These are phyloP conservation scores for Solanum ossicruentum DNA, from an alignment of 257 asterid genomes.

Conservation along the genomic window DNA sequence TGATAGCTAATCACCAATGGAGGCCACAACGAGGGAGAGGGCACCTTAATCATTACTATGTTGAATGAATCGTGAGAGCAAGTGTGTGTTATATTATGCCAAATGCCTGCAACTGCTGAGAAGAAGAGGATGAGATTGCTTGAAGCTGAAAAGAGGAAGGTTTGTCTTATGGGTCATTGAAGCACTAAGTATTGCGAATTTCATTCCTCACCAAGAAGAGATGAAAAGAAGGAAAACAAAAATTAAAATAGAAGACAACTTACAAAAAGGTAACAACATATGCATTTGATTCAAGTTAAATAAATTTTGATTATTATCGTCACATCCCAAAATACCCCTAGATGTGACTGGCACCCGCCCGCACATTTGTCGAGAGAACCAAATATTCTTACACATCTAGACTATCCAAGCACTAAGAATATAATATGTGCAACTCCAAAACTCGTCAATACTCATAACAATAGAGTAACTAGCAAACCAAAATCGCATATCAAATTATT, in stretches of 20 bases:
- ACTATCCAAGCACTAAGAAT: too few relatives aligned
- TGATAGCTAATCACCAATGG: constrained; percentile 62
- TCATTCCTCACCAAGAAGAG: constrained; percentile 57
- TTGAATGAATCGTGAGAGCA: constrained; percentile 70
- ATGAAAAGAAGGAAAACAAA: constrained; percentile 62
- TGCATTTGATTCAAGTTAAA: not conserved
- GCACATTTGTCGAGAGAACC: too few relatives aligned
- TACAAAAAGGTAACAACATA: constrained; percentile 45
- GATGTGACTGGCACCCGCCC: too few relatives aligned
- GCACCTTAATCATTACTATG: constrained; percentile 63
- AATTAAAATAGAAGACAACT: constrained; percentile 63
- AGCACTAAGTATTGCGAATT: constrained; percentile 60
- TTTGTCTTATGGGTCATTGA: constrained; percentile 54
- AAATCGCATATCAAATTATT: too few relatives aligned
- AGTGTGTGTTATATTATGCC: constrained; percentile 63
- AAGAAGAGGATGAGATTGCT: constrained; percentile 63
- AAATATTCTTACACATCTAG: too few relatives aligned
- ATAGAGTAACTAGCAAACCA: too few relatives aligned
- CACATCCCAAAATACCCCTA: too few relatives aligned
- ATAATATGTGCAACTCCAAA: too few relatives aligned
- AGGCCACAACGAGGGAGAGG: constrained; percentile 77
- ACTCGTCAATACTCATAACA: too few relatives aligned
- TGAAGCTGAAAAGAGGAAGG: constrained; percentile 83
- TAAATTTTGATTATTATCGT: not conserved
- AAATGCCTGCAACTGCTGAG: constrained; percentile 91